Conservation (phyloP, 495 filamentous ascomycete genomes). For the Lasiosphaeriaceae sp. region DNA sequence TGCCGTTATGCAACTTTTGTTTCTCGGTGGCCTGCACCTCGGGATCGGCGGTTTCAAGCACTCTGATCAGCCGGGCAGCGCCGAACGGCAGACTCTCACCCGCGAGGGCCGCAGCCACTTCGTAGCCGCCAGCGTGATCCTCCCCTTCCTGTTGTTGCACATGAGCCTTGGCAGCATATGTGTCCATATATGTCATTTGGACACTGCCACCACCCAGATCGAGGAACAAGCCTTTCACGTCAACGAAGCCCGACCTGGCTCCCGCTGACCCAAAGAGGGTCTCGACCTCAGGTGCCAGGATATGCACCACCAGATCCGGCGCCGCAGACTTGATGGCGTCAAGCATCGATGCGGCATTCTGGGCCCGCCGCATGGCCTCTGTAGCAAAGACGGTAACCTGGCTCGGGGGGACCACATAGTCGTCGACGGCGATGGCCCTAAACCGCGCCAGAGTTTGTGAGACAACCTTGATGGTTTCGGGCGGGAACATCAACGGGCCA, state of each 20-base stretch:
- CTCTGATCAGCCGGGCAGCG: slow-evolving; percentile 71
- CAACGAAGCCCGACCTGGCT: slow-evolving; percentile 67
- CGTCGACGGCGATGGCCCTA: slow-evolving; percentile 60
- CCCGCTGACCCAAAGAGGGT: slow-evolving; percentile 79
- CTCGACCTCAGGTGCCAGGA: slow-evolving; percentile 77
- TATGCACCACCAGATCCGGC: slow-evolving; percentile 62
- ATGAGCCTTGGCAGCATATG: slow-evolving; percentile 37
- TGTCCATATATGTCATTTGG: slow-evolving; percentile 81
- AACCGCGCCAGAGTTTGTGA: slow-evolving; percentile 65
- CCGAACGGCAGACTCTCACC: slow-evolving; percentile 72
- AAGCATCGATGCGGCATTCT: slow-evolving; percentile 67
- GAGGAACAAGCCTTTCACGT: slow-evolving; percentile 65
- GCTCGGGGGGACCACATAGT: slow-evolving; percentile 56
- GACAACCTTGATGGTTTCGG: slow-evolving; percentile 58
- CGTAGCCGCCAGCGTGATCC: slow-evolving; percentile 40
- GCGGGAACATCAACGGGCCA: slow-evolving; percentile 56
- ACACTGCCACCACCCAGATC: slow-evolving; percentile 89
- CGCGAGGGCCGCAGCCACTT: slow-evolving; percentile 42
- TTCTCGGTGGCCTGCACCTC: slow-evolving; percentile 46
- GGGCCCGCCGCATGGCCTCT: slow-evolving; percentile 79
- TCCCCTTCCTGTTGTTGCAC: slow-evolving; percentile 36
- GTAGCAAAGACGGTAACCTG: slow-evolving; percentile 79
- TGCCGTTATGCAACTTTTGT: slow-evolving; percentile 53
- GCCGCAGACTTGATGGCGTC: slow-evolving; percentile 50
- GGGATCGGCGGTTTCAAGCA: slow-evolving; percentile 45